phyloP scores from a whole-genome alignment of 2,329 filamentous ascomycete species.

The Fusarium newnesense region DNA sequence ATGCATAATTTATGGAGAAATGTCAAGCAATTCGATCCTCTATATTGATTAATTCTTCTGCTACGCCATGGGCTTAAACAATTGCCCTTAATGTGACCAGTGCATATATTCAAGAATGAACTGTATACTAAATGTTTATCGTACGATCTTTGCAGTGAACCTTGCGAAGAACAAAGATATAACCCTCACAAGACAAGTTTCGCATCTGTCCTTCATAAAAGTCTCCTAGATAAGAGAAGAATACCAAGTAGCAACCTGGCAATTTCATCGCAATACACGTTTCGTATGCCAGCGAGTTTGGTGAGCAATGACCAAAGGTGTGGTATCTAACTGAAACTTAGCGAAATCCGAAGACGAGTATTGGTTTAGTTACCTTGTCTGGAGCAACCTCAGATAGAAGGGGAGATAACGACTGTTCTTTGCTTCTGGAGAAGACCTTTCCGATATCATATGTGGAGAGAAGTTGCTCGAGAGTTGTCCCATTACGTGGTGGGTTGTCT shows the following conservation, averaged over 20 bases:
- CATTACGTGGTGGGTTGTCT: neutral
- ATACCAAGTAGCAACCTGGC: neutral
- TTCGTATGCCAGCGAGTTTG: neutral
- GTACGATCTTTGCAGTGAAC: neutral
- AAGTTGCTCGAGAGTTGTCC: neutral
- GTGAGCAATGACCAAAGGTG: neutral
- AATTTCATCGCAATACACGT: neutral
- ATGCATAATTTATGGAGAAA: neutral
- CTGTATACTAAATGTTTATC: neutral
- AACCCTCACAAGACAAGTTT: neutral
- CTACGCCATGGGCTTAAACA: accelerated
- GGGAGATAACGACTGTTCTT: neutral
- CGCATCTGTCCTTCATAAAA: neutral
- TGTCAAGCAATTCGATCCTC: neutral
- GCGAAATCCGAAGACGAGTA: neutral
- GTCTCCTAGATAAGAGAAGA: neutral
- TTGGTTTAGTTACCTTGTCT: neutral
- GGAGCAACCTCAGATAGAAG: neutral
- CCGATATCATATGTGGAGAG: neutral
- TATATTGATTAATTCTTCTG: neutral
- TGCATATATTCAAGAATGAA: neutral
- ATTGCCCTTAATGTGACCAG: neutral
- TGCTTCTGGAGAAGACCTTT: neutral
- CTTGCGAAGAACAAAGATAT: neutral
- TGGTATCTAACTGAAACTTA: neutral